Base-by-base conservation (phyloP, 805 yeast species). In the Candida sonorensis region DNA sequence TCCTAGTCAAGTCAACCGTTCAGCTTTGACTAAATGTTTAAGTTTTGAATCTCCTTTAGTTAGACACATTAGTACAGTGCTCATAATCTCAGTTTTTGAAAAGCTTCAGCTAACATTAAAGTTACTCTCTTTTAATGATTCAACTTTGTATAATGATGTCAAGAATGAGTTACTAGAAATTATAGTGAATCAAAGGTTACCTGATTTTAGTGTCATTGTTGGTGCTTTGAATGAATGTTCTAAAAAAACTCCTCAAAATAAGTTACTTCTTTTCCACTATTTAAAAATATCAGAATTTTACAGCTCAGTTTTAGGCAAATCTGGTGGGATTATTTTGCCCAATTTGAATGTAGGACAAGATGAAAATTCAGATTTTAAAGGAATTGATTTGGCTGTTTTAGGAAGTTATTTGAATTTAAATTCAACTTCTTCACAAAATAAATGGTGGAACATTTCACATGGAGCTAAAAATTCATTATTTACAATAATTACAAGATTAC, bases 381-480 rank as follows among this genome's bases (percentile, higher is more conserved):
- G 77, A 23, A 59, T 72, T 20, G 85, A 80, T 38, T 55, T 81
- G 38, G 65, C 73, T 0, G 56, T 77, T 17, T 57, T 81, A 26
- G 81, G 79, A 41, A 66, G 67, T 28, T 74, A 72, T 37, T 62
- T 87, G 40, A 77, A 76, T 37, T 59, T 80, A 10, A 84, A 76
- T 41, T 72, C 77, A 14, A 62, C 42, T 14, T 44, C 69, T 8
- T 42, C 36, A 11, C 53, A 51, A 21, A 66, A 76, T 20, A 83
- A 78, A 55, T 88, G 95, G 95, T 87, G 92, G 87, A 80, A 73
- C 49, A 29, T 40, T 12, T 60, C 69, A 17, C 38, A 66, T 2
- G 63, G 61, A 6, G 48, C 57, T 2, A 61, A 62, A 12, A 65
- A 67, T 34, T 77, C 94, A 1, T 60, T 83, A 27, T 86, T 85